Evolutionary conservation across 139 green algal genomes (phyloP).

Genomic region (Cymbomonas tetramitiformis): DNA sequence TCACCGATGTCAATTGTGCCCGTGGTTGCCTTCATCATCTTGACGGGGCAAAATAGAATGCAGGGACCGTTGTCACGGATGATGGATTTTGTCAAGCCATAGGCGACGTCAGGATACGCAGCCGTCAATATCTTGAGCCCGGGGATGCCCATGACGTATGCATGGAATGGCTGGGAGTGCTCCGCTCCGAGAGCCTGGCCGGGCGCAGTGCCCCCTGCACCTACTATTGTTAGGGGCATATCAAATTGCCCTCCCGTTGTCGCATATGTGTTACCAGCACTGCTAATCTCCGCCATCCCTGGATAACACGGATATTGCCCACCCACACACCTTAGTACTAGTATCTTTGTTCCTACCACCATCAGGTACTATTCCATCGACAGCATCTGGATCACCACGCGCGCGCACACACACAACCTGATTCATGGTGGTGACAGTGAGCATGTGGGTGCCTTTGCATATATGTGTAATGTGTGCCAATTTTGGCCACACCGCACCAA

Average conservation of each 20-base stretch:
- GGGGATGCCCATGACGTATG: conserved; percentile 90
- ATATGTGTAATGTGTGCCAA: no score
- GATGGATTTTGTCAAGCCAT: conserved; percentile 10
- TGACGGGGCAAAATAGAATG: conserved; percentile 14
- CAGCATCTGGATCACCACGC: no score
- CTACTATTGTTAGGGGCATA: conserved; percentile 70
- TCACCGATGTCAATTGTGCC: conserved; percentile 31
- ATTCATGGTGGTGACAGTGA: no score
- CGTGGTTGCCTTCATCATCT: conserved; percentile 18
- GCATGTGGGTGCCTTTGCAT: no score
- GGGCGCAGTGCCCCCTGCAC: conserved; percentile 71
- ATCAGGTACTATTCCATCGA: no score
- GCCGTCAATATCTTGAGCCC: conserved; percentile 45
- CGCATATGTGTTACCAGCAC: conserved; percentile 23
- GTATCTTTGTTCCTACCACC: no score
- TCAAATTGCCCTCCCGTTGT: conserved; percentile 88
- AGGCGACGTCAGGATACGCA: conserved; percentile 7
- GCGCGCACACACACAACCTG: no score
- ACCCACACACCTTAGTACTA: no score
- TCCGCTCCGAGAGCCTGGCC: conserved; percentile 74
- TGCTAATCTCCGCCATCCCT: conserved; percentile 18
- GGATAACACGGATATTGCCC: no score
- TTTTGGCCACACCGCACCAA: no score
- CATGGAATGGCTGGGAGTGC: conserved; percentile 87
- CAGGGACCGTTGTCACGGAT: conserved; percentile 18